phyloP scores from a whole-genome alignment of 768 basidiomycete genomes.

The Macrolepiota albuminosa region DNA sequence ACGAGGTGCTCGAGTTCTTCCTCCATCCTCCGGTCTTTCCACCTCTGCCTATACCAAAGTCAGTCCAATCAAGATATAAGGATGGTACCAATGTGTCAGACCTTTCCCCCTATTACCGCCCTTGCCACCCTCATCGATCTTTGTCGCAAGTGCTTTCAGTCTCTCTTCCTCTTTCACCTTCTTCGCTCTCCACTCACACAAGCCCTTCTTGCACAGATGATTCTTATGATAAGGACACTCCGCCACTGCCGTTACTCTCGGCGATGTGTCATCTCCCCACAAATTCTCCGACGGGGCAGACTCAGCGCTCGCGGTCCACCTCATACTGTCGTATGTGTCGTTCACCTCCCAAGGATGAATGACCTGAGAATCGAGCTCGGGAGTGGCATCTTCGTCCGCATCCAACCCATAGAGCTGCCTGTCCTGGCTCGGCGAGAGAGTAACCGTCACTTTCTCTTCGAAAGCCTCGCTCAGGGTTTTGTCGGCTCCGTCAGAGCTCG shows the following conservation, averaged over 20 bases:
- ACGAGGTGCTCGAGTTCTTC: conserved; percentile 4
- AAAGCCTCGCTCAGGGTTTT: conserved; percentile 6
- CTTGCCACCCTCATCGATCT: neutral
- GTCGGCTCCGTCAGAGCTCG: conserved; percentile 4
- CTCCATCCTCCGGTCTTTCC: conserved; percentile 9
- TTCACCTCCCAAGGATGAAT: conserved; percentile 21
- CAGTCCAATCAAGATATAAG: neutral
- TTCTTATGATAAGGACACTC: conserved; percentile 26
- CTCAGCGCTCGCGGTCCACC: neutral
- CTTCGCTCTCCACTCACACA: conserved; percentile 28
- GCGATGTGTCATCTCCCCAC: conserved; percentile 20
- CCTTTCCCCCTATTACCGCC: conserved; percentile 1
- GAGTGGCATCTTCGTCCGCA: neutral
- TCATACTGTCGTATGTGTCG: conserved; percentile 2
- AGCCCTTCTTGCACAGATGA: conserved; percentile 31
- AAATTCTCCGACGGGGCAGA: conserved; percentile 14
- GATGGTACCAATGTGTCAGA: neutral
- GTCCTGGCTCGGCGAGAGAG: conserved; percentile 23
- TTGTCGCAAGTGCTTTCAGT: neutral
- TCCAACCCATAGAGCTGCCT: conserved; percentile 15
- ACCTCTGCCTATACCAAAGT: neutral
- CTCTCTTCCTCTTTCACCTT: conserved; percentile 21
- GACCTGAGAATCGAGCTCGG: conserved; percentile 17
- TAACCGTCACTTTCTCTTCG: conserved; percentile 15
- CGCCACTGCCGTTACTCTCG: conserved; percentile 10